Evolutionary conservation across 2,329 filamentous ascomycete species (phyloP).

Genomic region (Aaosphaeria arxii): DNA sequence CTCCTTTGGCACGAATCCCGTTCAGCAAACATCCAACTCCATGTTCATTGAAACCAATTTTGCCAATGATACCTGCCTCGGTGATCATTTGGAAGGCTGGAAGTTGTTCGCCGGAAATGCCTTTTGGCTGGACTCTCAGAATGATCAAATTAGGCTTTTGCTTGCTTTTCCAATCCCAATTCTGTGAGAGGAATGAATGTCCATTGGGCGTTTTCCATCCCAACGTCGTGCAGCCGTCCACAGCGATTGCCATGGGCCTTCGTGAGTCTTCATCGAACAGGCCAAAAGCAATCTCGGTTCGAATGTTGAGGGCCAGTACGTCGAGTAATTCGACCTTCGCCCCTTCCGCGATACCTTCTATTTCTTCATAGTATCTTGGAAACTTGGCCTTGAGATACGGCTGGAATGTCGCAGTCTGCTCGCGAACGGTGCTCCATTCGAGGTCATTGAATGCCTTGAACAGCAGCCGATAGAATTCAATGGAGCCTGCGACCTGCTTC

Average conservation of each 20-base stretch:
- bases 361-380: conserved; percentile 45
- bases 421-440: conserved; percentile 45
- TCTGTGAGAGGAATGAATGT: conserved; percentile 51
- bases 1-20: conserved; percentile 57
- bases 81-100: conserved; percentile 56
- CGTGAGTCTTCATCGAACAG: conserved; percentile 43
- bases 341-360: conserved; percentile 54
- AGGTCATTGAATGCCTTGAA: conserved; percentile 48
- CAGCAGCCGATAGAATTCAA: conserved; percentile 47
- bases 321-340: conserved; percentile 46
- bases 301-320: conserved; percentile 57
- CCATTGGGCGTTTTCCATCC: conserved; percentile 40
- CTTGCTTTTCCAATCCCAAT: conserved; percentile 59
- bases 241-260: not conserved
- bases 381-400: conserved; percentile 42
- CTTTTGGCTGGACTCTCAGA: conserved; percentile 19
- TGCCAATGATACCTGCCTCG: conserved; percentile 61
- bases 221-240: conserved; percentile 55
- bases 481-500: conserved; percentile 40
- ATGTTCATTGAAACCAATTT: conserved; percentile 61
- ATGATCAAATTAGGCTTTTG: conserved; percentile 52
- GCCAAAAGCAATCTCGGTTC: conserved; percentile 58
- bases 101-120: conserved; percentile 43
- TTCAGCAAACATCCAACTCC: conserved; percentile 62
- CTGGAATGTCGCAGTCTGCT: conserved; percentile 48